Base-by-base conservation (phyloP, 2,329 filamentous ascomycete genomes). In the Fusarium sp. region DNA sequence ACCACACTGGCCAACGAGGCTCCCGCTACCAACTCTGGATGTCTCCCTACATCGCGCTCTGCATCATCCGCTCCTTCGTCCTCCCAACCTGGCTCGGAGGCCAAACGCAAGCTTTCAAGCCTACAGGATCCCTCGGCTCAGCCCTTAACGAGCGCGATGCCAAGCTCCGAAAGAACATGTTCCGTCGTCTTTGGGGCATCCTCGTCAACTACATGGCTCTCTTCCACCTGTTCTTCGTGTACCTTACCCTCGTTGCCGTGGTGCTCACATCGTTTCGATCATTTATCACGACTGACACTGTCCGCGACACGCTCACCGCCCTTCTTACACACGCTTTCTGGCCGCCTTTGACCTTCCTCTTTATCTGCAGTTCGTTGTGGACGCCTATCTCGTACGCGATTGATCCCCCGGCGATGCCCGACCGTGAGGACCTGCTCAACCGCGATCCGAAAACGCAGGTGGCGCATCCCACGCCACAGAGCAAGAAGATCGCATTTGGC, bases 241-340 rank as follows among this genome's bases (percentile, higher is more conserved):
- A 86, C 67, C 77, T 87, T 34, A 86, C 84, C 6, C 79, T 88
- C 20, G 79, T 84, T 7, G 84, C 81, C 4, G 85, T 87, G 34
- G 81, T 81, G 9, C 73, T 86, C 51, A 85, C 84, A 3, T 83
- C 82, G 8, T 87, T 84, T 77, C 84, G 84, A 61, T 86, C 83
- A 75, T 83, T 86, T 70, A 75, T 79, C 37, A 72, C 79, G 18
- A 76, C 83, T 25, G 73, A 79, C 22, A 74, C 77, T 7, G 77
- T 79, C 34, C 78, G 78, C 67, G 79, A 81, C 12, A 77, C 83
- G n/a, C 79, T 88, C 18, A 74, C 85, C 49, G 84, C 83, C 69
- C 79, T 91, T 6, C 75, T 90, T 42, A 89, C 87, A 0, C 87
- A 90, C 74, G 87, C 86, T 14, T 87, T 86, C 78, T 90, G 88